These are phyloP conservation scores for Termitomyces sp. DNA, from an alignment of 768 basidiomycete genomes.

Conservation along the genomic window DNA sequence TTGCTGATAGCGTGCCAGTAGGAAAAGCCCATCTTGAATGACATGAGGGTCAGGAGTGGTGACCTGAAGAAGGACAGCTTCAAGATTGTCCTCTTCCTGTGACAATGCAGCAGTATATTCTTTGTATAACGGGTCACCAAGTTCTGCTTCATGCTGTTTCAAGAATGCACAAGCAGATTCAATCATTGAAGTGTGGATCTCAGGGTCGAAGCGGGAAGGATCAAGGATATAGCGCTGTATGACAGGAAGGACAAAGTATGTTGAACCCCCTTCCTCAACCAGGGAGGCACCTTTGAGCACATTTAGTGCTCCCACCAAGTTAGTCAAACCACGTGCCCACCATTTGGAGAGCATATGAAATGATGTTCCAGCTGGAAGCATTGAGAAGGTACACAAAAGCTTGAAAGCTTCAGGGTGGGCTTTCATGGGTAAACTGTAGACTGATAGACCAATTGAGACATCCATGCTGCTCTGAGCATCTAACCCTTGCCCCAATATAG, in stretches of 20 bases:
- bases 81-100: slow-evolving; percentile 13
- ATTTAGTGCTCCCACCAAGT: neutral
- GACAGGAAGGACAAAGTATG: slow-evolving; percentile 15
- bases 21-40: slow-evolving; percentile 13
- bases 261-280: neutral
- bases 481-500: neutral
- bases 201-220: slow-evolving; percentile 3
- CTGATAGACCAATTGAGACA: slow-evolving; percentile 7
- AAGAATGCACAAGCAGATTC: slow-evolving; percentile 13
- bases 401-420: neutral
- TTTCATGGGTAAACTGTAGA: slow-evolving; percentile 5
- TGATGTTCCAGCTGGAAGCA: slow-evolving; percentile 20
- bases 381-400: slow-evolving; percentile 15
- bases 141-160: slow-evolving; percentile 5
- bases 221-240: slow-evolving; percentile 16
- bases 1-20: slow-evolving; percentile 14
- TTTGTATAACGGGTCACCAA: slow-evolving; percentile 9
- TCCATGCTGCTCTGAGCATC: slow-evolving; percentile 5
- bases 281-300: slow-evolving; percentile 5
- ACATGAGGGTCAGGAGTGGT: neutral
- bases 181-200: slow-evolving; percentile 6
- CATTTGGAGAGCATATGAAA: slow-evolving; percentile 3
- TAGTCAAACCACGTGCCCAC: slow-evolving; percentile 4
- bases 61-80: slow-evolving; percentile 11
- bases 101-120: neutral